These are phyloP conservation scores for Suhomyces atakaporum DNA, from an alignment of 1,139 yeast genomes.

Conservation along the genomic window DNA sequence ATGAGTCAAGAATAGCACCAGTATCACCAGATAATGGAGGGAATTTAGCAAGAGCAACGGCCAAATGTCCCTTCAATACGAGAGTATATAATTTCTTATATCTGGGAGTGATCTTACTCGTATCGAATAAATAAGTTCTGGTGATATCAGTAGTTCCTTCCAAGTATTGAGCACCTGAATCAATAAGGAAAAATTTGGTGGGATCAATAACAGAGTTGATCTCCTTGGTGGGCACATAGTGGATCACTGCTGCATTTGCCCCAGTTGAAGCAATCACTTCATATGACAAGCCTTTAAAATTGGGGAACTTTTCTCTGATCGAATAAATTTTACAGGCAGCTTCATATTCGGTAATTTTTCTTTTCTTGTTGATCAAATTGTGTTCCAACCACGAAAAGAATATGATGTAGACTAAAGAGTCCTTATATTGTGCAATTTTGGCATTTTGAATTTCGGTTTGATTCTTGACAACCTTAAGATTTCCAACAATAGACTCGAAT, in stretches of 20 bases:
- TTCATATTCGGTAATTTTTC: conserved; percentile 38
- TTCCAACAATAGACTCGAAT: conserved; percentile 37
- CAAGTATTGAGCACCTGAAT: conserved; percentile 57
- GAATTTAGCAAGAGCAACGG: conserved; percentile 54
- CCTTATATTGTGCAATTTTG: conserved; percentile 45
- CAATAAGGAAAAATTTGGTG: conserved; percentile 44
- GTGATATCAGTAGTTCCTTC: conserved; percentile 66
- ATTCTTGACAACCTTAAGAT: conserved; percentile 41
- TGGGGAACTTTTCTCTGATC: conserved; percentile 43
- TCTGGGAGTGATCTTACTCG: conserved; percentile 24
- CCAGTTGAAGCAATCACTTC: conserved; percentile 59
- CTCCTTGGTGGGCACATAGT: conserved; percentile 53
- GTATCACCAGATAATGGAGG: conserved; percentile 41
- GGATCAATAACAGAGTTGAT: conserved; percentile 44
- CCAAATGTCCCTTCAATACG: conserved; percentile 58
- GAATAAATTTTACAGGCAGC: conserved; percentile 46
- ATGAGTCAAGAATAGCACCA: conserved; percentile 50
- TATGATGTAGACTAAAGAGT: conserved; percentile 43
- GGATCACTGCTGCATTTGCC: conserved; percentile 55
- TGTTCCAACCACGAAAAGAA: conserved; percentile 47
- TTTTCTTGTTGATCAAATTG: conserved; percentile 30
- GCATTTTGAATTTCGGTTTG: conserved; percentile 40
- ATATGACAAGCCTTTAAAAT: conserved; percentile 54
- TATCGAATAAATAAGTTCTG: conserved; percentile 49
- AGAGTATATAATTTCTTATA: conserved; percentile 48